Evolutionary conservation across 352 stramenopile genomes (phyloP).

Genomic region (Phytopythium vexans): DNA sequence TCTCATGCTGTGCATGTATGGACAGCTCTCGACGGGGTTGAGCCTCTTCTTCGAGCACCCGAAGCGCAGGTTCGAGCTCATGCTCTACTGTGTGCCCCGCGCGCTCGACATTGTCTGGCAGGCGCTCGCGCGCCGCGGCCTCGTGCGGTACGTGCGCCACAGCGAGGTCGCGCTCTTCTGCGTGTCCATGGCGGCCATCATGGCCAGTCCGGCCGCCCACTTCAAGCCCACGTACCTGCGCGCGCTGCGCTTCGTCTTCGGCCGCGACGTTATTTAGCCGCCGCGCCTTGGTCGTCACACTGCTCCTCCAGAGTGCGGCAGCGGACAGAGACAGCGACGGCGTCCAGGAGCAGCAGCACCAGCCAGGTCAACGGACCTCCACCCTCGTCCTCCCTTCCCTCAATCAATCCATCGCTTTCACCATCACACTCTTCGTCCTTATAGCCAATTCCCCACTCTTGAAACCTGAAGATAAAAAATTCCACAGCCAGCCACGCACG

Average conservation of each 20-base stretch:
- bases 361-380: too few species aligned
- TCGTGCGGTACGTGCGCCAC: constrained; percentile 75
- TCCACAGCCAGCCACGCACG: too few species aligned
- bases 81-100: constrained; percentile 78
- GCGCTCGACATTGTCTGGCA: constrained; percentile 82
- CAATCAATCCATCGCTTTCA: too few species aligned
- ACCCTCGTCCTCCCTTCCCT: too few species aligned
- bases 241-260: constrained; percentile 84
- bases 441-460: too few species aligned
- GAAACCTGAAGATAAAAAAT: too few species aligned
- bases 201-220: constrained; percentile 72
- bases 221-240: constrained; percentile 85
- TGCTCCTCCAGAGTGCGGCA: too few species aligned
- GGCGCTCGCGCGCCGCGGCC: constrained; percentile 55
- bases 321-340: too few species aligned
- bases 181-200: constrained; percentile 81
- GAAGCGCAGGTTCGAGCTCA: constrained; percentile 82
- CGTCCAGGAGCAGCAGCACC: too few species aligned
- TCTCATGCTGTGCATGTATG: constrained; percentile 1
- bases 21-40: constrained; percentile 51
- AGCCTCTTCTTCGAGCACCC: constrained; percentile 76
- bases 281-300: too few species aligned
- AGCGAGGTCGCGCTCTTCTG: constrained; percentile 82
- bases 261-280: constrained; percentile 61
- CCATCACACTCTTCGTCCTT: too few species aligned